These are phyloP conservation scores for Thermoascus crustaceus DNA, from an alignment of 2,329 filamentous ascomycete genomes.

Conservation along the genomic window DNA sequence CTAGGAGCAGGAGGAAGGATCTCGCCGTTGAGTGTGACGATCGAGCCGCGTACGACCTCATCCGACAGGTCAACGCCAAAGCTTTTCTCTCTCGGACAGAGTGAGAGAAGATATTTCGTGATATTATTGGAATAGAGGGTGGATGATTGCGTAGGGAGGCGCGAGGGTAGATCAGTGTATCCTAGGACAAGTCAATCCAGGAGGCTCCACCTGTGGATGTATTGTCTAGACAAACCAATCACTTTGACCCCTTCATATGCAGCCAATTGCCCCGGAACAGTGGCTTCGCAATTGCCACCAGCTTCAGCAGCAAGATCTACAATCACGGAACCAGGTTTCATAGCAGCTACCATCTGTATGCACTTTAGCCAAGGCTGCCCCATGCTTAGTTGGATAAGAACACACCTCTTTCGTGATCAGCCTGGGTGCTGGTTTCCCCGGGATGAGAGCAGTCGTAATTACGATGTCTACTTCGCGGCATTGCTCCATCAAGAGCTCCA, in stretches of 20 bases:
- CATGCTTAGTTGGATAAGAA: background rate
- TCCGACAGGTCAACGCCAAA: slow-evolving; percentile 75
- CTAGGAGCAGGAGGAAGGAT: slow-evolving; percentile 69
- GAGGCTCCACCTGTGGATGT: too few species aligned
- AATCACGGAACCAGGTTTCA: slow-evolving; percentile 84
- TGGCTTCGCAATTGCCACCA: slow-evolving; percentile 80
- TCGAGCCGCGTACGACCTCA: slow-evolving; percentile 76
- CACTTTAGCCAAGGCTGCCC: background rate
- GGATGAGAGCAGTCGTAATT: slow-evolving; percentile 86
- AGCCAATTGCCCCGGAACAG: slow-evolving; percentile 61
- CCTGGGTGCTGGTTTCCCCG: slow-evolving; percentile 72
- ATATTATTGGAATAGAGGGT: slow-evolving; percentile 93
- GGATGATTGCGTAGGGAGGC: slow-evolving; percentile 79
- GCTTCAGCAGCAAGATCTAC: slow-evolving; percentile 84
- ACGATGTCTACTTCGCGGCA: slow-evolving; percentile 84
- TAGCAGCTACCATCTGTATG: slow-evolving; percentile 61
- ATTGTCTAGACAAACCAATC: slow-evolving; percentile 64
- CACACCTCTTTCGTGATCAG: slow-evolving; percentile 64
- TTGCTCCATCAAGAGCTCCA: slow-evolving; percentile 85
- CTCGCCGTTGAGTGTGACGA: slow-evolving; percentile 70
- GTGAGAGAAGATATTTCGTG: slow-evolving; percentile 76
- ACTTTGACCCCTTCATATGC: slow-evolving; percentile 72
- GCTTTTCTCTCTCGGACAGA: slow-evolving; percentile 66
- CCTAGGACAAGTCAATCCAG: slow-evolving; percentile 41
- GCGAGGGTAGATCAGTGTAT: slow-evolving; percentile 80